Evolutionary conservation across 169 alveolate species (phyloP).

Genomic region (Eimeria maxima): DNA sequence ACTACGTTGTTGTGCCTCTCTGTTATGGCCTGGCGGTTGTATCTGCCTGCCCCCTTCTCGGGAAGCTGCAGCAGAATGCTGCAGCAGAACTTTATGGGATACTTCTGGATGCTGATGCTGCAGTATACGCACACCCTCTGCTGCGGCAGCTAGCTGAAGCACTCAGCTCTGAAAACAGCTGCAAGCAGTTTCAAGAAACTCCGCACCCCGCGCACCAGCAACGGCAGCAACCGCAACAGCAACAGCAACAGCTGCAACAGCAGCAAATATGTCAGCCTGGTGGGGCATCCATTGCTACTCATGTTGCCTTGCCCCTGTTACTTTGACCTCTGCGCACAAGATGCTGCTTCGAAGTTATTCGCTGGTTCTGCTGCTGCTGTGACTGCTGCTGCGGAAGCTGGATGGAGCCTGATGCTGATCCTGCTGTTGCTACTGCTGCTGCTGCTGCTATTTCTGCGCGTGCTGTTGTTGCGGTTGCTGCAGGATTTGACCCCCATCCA

Average conservation of each 20-base stretch:
- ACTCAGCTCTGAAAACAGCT: conserved; percentile 33
- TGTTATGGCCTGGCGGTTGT: conserved; percentile 71
- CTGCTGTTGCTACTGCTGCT: neutral
- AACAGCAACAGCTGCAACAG: conserved; percentile 19
- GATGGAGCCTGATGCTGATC: neutral
- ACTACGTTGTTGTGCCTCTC: conserved; percentile 71
- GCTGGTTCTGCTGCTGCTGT: neutral
- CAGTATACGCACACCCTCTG: conserved; percentile 63
- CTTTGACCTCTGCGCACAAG: no score
- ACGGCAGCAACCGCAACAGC: conserved; percentile 2
- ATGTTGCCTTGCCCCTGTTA: neutral
- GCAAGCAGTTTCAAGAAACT: neutral
- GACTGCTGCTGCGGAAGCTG: neutral
- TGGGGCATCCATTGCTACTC: neutral
- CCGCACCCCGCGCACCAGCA: neutral
- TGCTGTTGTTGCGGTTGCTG: conserved; percentile 12
- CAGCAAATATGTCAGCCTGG: conserved; percentile 29
- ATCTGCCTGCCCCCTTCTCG: conserved; percentile 48
- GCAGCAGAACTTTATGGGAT: conserved; percentile 57
- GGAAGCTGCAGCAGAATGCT: conserved; percentile 65
- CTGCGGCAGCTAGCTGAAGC: conserved; percentile 65
- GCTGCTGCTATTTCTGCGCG: neutral
- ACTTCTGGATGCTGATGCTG: conserved; percentile 74
- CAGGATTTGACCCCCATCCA: conserved; percentile 52
- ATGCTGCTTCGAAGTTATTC: no score